Conservation (phyloP, 2,329 filamentous ascomycete genomes). For the Zopfia rhizophila region DNA sequence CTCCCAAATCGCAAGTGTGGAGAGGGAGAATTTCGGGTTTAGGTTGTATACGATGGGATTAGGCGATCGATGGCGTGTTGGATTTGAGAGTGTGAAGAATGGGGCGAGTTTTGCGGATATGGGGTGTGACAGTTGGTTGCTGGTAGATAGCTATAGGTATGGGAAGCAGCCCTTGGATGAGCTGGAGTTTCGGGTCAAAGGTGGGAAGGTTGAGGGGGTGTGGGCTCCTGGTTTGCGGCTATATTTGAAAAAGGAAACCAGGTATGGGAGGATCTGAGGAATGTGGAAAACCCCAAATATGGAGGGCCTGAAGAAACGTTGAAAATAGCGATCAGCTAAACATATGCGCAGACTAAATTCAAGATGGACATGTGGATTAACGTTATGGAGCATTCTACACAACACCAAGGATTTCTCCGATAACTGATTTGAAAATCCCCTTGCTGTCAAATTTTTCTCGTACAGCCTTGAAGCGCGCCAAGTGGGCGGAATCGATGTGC, state of each 20-base stretch:
- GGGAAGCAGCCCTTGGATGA: conserved; percentile 31
- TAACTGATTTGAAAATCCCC: conserved; percentile 59
- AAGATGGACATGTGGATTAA: too few relatives aligned
- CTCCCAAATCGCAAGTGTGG: conserved; percentile 17
- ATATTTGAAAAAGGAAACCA: too few relatives aligned
- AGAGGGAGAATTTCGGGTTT: conserved; percentile 23
- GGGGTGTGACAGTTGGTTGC: conserved; percentile 33
- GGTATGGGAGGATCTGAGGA: too few relatives aligned
- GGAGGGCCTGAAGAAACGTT: too few relatives aligned
- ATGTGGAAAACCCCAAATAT: too few relatives aligned
- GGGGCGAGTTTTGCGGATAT: conserved; percentile 29
- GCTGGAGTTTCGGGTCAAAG: conserved; percentile 25
- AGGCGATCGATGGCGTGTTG: conserved; percentile 21
- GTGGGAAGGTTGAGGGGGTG: conserved; percentile 11
- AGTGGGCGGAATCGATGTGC: conserved; percentile 60
- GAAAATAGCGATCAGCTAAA: too few relatives aligned
- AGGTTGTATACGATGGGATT: conserved; percentile 37
- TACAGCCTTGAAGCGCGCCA: conserved; percentile 60
- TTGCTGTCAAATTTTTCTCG: conserved; percentile 62
- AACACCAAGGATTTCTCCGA: conserved; percentile 63
- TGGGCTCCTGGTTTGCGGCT: too few relatives aligned
- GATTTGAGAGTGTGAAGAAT: conserved; percentile 26
- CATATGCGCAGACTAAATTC: too few relatives aligned
- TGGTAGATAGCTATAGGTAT: conserved; percentile 31
- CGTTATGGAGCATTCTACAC: too few relatives aligned